These are phyloP conservation scores for Graphilbum fragrans DNA, from an alignment of 2,329 filamentous ascomycete species.

Conservation along the genomic window DNA sequence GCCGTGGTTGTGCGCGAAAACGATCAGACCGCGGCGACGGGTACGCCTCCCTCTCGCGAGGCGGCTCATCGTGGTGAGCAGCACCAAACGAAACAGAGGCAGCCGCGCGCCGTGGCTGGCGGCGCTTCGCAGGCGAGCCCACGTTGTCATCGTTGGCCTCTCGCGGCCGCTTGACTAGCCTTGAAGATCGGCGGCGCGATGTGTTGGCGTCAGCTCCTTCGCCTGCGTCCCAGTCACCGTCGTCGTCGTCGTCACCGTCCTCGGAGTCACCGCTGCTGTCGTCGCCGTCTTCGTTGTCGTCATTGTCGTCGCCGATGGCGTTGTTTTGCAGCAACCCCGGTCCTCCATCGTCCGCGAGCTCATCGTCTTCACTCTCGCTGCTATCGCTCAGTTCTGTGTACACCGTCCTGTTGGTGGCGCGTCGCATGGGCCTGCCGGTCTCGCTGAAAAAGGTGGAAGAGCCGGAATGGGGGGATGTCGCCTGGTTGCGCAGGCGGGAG, in stretches of 20 bases:
- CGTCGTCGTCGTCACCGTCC: neutral
- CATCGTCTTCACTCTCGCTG: constrained; percentile 3
- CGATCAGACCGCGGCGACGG: constrained; percentile 2
- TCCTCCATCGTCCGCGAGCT: constrained; percentile 1
- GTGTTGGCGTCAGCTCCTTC: no score
- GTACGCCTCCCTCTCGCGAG: constrained; percentile 1
- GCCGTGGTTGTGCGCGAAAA: neutral
- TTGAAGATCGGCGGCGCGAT: neutral
- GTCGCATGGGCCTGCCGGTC: neutral
- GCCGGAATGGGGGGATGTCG: neutral
- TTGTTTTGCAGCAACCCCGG: no score
- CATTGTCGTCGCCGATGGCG: neutral
- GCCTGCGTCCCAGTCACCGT: neutral
- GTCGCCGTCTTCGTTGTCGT: neutral
- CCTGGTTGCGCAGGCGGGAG: neutral
- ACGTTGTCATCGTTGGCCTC: neutral
- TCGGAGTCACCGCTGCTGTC: neutral
- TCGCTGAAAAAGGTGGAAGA: no score
- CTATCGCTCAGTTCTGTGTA: constrained; percentile 3
- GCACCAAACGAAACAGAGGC: neutral
- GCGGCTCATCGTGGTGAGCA: no score
- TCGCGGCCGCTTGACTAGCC: neutral
- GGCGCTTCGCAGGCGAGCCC: neutral
- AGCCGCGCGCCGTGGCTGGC: neutral
- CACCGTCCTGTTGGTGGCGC: constrained; percentile 2